Evolutionary conservation across 192 early-diverging fungal species (phyloP), one percentile per base, ranked within the genome.

Genomic region (Dimargaris cristalligena): DNA sequence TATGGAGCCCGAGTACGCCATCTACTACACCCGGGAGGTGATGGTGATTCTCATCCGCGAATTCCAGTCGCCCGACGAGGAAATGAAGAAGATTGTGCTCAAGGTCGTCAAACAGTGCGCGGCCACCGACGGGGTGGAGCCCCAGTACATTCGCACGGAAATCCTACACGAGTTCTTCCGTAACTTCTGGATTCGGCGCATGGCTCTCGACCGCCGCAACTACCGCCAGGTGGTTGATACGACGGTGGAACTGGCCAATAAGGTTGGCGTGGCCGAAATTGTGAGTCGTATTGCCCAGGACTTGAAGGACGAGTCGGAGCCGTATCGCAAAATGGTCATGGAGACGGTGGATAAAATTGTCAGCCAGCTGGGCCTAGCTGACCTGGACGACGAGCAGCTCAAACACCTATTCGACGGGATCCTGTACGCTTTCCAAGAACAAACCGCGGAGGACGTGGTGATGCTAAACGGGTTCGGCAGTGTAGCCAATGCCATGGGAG

Each of bases 81-180:
- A 95, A 61, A 99, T 97, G 93, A 92, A 93, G 58, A 93, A 90
- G 77, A 92, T 97, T 73, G 94, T 99, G 18, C 78, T 99, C 32
- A 91, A 92, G 68, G 96, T 96, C 2, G 83, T 97, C 56, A 91
- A 91, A 64, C 96, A 97, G 68, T 99, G 96, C 70, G 86, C 87
- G 4, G 85, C 82, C 0, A 94, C 96, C 0, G 90, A 93, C 23
- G 95, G 94, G 38, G 89, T 97, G 6, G 82, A 85, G 38, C 80
- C 85, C 8, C 69, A 68, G 41, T 94, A 91, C 65, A 87, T 99
- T 61, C 85, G 85, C 59, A 77, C 79, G 55, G 89, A 94, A 44
- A 93, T 99, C 59, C 66, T 99, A 25, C 91, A 91, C 14, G 90
- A 92, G 67, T 97, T 86, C 68, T 96, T 97, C 68, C 86, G 86